Base-by-base conservation (phyloP, 768 basidiomycete genomes). In the Tricholoma hemisulphureum region DNA sequence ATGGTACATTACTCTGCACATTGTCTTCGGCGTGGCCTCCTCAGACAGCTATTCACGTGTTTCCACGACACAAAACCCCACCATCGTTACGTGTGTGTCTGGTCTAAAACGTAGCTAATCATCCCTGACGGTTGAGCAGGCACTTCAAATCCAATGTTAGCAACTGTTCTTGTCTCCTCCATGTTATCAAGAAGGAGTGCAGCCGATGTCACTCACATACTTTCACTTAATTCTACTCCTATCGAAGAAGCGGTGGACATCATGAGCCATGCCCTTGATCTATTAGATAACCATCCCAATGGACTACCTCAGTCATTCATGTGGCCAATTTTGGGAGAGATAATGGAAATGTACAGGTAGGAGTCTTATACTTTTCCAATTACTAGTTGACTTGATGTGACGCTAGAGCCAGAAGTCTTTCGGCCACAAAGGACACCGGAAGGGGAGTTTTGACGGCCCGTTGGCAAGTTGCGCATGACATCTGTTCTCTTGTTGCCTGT, bases 401-500 rank as follows among this genome's bases (percentile, higher is more conserved):
- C 8, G 49, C 29, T 20, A 51, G 66, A 65, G 14, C 49, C 53
- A 45, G 56, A 52, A 18, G 37, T 65, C 24, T 51, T n/a, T 55
- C 62, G 28, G 43, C 39, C 50, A n/a, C 66, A 39, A 65, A 68
- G 14, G 68, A 70, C 55, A 50, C 57, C 20, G 81, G 83, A 16
- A 75, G 74, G 49, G 75, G 78, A 9, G 56, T 69, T 4, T 63
- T 84, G 23, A 72, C 73, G 21, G 71, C 69, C 2, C 78, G 83
- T n/a, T 87, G 83, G 81, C 76, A 76, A 61, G 78, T 80, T n/a
- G 82, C 82, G 3, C 85, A 84, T 54, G 87, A 91, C 55, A 79
- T 89, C 52, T 84, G 83, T 60, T 87, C 88, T 6, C 56, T 93
- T 14, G 70, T 73, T 20, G 82, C 87, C 0, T 84, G 80, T 58